These are phyloP conservation scores for Alternaria sp. DNA, from an alignment of 2,329 filamentous ascomycete genomes.

Conservation along the genomic window DNA sequence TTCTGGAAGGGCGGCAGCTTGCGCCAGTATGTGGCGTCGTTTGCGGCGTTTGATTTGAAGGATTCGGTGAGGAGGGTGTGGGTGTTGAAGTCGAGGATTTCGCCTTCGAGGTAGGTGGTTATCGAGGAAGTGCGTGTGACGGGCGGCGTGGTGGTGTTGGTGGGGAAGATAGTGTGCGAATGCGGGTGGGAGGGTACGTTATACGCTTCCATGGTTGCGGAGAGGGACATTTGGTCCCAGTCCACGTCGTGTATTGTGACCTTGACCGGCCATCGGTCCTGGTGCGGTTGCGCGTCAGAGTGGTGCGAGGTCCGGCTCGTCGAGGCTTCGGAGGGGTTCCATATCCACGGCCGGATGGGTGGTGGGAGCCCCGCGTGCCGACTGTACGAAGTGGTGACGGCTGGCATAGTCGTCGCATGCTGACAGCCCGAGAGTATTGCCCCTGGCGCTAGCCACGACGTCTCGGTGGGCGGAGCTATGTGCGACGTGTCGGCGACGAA, in stretches of 20 bases:
- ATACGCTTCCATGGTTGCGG: constrained; percentile 75
- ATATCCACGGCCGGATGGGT: constrained; percentile 50
- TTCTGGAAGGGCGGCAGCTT: constrained; percentile 57
- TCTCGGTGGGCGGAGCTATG: constrained; percentile 61
- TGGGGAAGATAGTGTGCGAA: constrained; percentile 36
- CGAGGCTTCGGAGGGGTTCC: constrained; percentile 41
- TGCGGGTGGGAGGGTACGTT: constrained; percentile 65
- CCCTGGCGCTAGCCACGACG: constrained; percentile 69
- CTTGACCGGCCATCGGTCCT: constrained; percentile 72
- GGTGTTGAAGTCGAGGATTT: constrained; percentile 68
- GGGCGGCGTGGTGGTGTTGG: constrained; percentile 17
- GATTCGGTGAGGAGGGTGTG: constrained; percentile 62
- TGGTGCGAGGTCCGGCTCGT: constrained; percentile 29
- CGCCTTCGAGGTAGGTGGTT: constrained; percentile 72
- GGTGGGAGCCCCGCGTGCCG: constrained; percentile 36
- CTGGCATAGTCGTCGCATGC: constrained; percentile 58
- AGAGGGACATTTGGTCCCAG: constrained; percentile 66
- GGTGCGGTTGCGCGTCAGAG: constrained; percentile 45
- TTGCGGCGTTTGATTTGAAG: constrained; percentile 55
- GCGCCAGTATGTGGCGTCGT: constrained; percentile 60
- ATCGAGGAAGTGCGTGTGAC: constrained; percentile 58
- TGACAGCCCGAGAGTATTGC: constrained; percentile 69
- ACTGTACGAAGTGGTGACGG: constrained; percentile 21
- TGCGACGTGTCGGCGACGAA: constrained; percentile 65
- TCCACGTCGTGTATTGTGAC: constrained; percentile 71